Evolutionary conservation across 768 basidiomycete species (phyloP).

Genomic region (Piloderma croceum): DNA sequence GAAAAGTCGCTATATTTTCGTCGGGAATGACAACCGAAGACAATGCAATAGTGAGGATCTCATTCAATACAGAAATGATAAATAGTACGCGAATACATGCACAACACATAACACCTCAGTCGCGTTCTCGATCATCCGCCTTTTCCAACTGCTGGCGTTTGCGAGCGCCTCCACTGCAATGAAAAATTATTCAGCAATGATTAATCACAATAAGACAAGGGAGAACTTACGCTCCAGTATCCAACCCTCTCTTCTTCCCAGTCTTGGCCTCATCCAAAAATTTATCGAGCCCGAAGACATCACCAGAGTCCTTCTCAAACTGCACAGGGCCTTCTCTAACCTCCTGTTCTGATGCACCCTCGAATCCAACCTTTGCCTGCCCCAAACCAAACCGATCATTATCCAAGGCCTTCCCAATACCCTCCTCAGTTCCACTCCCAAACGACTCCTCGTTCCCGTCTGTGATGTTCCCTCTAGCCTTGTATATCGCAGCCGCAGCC

Average conservation of each 20-base stretch:
- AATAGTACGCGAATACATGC: no score
- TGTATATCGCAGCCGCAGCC: conserved; percentile 99
- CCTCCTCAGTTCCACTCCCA: conserved; percentile 93
- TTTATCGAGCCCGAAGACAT: conserved; percentile 94
- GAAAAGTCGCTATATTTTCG: no score
- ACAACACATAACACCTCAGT: no score
- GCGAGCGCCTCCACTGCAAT: conserved; percentile 47
- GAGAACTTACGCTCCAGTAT: conserved; percentile 60
- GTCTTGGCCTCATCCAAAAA: conserved; percentile 97
- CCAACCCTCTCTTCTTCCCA: conserved; percentile 85
- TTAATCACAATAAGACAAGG: background rate
- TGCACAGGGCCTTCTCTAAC: conserved; percentile 91
- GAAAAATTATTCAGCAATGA: conserved; percentile 3
- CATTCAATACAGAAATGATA: no score
- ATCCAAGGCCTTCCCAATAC: conserved; percentile 82
- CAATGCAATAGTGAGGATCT: no score
- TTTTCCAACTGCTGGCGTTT: conserved; percentile 67
- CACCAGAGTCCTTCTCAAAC: conserved; percentile 96
- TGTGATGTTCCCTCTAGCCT: conserved; percentile 80
- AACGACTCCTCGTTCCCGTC: conserved; percentile 89
- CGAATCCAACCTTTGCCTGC: conserved; percentile 78
- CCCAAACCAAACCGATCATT: conserved; percentile 95
- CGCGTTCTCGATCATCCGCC: conserved; percentile 39
- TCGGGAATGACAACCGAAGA: no score
- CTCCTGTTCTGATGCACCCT: conserved; percentile 84